Evolutionary conservation across 2,329 filamentous ascomycete species (phyloP).

Genomic region (Aspergillus cejpii): DNA sequence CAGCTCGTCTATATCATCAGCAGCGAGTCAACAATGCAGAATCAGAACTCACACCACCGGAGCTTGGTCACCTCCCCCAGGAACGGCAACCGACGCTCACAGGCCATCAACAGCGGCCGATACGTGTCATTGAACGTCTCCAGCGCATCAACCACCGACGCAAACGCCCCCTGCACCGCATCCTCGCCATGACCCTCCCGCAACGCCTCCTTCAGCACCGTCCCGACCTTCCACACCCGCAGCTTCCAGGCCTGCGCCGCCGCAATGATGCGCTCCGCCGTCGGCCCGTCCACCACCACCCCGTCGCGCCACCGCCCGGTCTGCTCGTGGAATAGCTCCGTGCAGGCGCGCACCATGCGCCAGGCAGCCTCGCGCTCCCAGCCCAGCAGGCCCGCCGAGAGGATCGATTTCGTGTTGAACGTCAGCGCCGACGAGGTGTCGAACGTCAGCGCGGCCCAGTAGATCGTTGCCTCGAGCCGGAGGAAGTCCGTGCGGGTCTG

Average conservation of each 20-base stretch:
- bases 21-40: not conserved
- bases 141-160: constrained; percentile 21
- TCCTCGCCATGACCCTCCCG: constrained; percentile 28
- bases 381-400: constrained; percentile 36
- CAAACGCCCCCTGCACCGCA: constrained; percentile 22
- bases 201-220: constrained; percentile 29
- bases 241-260: constrained; percentile 24
- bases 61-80: constrained; percentile 25
- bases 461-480: constrained; percentile 35
- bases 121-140: constrained; percentile 26
- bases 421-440: constrained; percentile 41
- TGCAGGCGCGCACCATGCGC: constrained; percentile 23
- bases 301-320: constrained; percentile 24
- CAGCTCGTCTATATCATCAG: constrained; percentile 17
- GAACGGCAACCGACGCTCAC: constrained; percentile 27
- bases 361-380: constrained; percentile 23
- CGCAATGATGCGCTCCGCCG: constrained; percentile 25
- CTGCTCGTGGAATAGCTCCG: constrained; percentile 23
- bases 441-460: constrained; percentile 41
- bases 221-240: constrained; percentile 26
- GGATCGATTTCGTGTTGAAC: constrained; percentile 36
- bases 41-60: constrained; percentile 26
- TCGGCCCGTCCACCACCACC: constrained; percentile 22
- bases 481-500: constrained; percentile 32
- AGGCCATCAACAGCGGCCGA: constrained; percentile 20